Evolutionary conservation across 768 basidiomycete species (phyloP), one percentile per base, ranked within the genome.

Genomic region (Serendipita indica): DNA sequence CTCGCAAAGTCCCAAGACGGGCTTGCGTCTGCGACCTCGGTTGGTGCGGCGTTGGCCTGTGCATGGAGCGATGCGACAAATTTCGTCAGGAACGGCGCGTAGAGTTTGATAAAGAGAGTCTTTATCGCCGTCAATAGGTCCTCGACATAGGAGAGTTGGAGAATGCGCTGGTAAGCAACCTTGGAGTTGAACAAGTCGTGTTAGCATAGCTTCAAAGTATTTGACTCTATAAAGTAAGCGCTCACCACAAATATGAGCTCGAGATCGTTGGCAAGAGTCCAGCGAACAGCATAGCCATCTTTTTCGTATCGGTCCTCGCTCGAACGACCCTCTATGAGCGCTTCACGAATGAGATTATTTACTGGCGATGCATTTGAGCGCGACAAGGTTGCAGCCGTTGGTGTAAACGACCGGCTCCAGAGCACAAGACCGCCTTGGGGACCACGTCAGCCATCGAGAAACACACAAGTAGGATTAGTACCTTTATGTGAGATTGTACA

Each of bases 131-230:
- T 72, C 25, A 99, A 77, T 18, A 99, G 81, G 41, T 90, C 87
- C 0, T 93, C 89, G 59, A 96, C 85, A 67, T 97, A 98, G 6
- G 91, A 84, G 34, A 99, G 77, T 61, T 94, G 92, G 16, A 99
- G 77, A 61, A 99, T 90, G 59, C 93, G 87, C 67, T 96, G 92
- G 73, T 96, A 98, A 35, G 92, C 90, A 58, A 94, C 91, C 91
- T 94, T 65, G 2, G 41, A 2, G 41, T 7, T 7, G 6, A 2
- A 43, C 18, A 43, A 7, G 16, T 52, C 13, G 52, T 20, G 28
- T 5, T 28, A 3, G 16, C 33, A 2, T 16, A 37, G 22, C 7
- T 28, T 22, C 27, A 14, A 35, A 16, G 45, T 49, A 18, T 28
- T 6, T 12, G 30, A 35, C 32, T 37, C 35, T 10, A 37, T 37